Evolutionary conservation across 805 yeast species (phyloP).

Genomic region (Kodamaea fukazawae): DNA sequence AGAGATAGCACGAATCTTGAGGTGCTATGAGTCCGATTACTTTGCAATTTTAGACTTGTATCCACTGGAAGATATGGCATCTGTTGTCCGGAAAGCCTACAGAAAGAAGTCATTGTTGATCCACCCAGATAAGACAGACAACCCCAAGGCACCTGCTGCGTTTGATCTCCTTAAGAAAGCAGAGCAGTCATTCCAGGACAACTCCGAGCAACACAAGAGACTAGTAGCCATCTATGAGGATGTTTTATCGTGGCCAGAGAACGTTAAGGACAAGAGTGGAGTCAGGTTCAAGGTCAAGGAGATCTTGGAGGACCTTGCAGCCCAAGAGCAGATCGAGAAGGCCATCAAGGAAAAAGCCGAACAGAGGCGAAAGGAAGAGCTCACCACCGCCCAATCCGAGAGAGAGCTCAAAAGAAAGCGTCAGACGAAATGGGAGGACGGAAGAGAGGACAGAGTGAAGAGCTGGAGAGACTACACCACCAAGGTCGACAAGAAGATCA

Average conservation of each 20-base stretch:
- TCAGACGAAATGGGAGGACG: slow-evolving; percentile 58
- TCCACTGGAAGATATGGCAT: slow-evolving; percentile 21
- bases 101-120: slow-evolving; percentile 60
- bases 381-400: slow-evolving; percentile 37
- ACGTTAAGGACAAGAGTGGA: background rate
- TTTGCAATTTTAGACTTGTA: slow-evolving; percentile 50
- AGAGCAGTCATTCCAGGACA: slow-evolving; percentile 28
- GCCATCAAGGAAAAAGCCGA: slow-evolving; percentile 28
- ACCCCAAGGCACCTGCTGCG: slow-evolving; percentile 60
- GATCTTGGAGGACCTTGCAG: slow-evolving; percentile 39
- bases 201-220: slow-evolving; percentile 17
- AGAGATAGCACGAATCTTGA: slow-evolving; percentile 56
- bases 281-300: slow-evolving; percentile 40
- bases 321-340: slow-evolving; percentile 27
- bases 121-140: slow-evolving; percentile 65
- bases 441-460: slow-evolving; percentile 53
- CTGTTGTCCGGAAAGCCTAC: slow-evolving; percentile 46
- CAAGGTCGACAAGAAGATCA: slow-evolving; percentile 46
- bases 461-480: slow-evolving; percentile 56
- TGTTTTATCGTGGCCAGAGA: slow-evolving; percentile 11
- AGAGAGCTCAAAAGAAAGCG: slow-evolving; percentile 40
- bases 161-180: slow-evolving; percentile 61
- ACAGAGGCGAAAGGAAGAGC: slow-evolving; percentile 20
- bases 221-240: slow-evolving; percentile 31
- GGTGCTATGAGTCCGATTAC: slow-evolving; percentile 48